phyloP scores from a whole-genome alignment of 1,284 basidiomycete genomes.

The Mycosarcoma maydis region DNA sequence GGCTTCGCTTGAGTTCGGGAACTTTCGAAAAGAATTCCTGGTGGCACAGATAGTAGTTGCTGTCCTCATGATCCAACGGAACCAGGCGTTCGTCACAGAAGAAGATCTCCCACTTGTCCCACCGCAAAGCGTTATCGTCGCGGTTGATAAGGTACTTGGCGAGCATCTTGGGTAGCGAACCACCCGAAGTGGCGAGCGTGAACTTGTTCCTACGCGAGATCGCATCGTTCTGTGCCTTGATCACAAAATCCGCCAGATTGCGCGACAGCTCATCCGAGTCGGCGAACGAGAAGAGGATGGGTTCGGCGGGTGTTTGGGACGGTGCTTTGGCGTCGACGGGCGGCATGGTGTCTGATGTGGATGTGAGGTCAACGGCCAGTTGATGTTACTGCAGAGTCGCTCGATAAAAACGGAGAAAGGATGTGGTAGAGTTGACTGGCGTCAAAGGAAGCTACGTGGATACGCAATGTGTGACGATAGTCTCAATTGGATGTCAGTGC shows the following conservation, averaged over 20 bases:
- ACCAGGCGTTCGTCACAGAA: constrained; percentile 97
- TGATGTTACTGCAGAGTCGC: too few species aligned
- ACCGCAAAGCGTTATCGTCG: constrained; percentile 76
- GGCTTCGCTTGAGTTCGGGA: constrained; percentile 75
- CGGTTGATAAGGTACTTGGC: constrained; percentile 76
- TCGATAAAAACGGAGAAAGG: too few species aligned
- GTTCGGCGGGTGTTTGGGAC: constrained; percentile 65
- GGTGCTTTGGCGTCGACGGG: constrained; percentile 52
- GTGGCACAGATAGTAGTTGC: constrained; percentile 84
- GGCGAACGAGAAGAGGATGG: constrained; percentile 79
- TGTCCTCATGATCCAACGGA: constrained; percentile 88
- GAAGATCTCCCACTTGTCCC: constrained; percentile 98
- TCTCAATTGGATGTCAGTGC: too few species aligned
- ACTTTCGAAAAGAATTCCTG: constrained; percentile 84
- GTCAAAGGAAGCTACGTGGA: too few species aligned
- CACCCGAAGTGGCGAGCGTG: constrained; percentile 91
- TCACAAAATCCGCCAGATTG: constrained; percentile 82
- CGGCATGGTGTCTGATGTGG: constrained; percentile 33
- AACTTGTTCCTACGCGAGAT: constrained; percentile 88
- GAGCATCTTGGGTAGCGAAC: constrained; percentile 87
- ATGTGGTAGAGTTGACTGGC: too few species aligned
- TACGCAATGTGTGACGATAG: too few species aligned
- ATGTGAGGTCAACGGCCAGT: background rate
- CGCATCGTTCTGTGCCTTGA: constrained; percentile 88
- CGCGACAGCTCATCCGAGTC: constrained; percentile 69